phyloP scores from a whole-genome alignment of 1,284 basidiomycete genomes.

The Phenoliferia sp. region DNA sequence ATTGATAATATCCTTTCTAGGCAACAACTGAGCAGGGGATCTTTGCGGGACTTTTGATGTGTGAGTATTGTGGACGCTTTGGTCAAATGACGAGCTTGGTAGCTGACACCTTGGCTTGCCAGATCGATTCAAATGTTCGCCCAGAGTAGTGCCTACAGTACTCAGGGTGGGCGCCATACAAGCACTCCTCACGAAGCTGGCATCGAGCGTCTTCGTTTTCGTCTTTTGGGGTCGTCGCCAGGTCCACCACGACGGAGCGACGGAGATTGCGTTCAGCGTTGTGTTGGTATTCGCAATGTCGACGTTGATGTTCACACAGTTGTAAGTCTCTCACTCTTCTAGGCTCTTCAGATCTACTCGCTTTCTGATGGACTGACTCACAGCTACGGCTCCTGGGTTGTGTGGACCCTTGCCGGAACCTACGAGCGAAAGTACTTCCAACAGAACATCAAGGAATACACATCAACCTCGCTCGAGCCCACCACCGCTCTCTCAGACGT shows the following conservation, averaged over 20 bases:
- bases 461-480: too few relatives aligned
- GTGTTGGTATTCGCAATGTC: background rate
- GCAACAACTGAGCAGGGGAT: background rate
- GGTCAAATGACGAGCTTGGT: background rate
- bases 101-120: background rate
- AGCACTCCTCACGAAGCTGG: background rate
- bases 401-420: background rate
- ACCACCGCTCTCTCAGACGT: too few relatives aligned
- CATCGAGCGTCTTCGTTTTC: background rate
- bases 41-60: background rate
- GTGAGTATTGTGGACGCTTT: background rate
- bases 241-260: background rate
- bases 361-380: background rate
- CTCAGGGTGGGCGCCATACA: background rate
- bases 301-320: background rate
- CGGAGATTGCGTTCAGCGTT: background rate
- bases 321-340: background rate
- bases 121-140: background rate
- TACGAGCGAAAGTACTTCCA: background rate
- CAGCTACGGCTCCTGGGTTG: background rate
- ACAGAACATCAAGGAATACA: too few relatives aligned
- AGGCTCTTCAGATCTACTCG: background rate
- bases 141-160: background rate
- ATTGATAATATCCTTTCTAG: background rate
- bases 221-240: background rate